Evolutionary conservation across 768 basidiomycete genomes (phyloP).

Genomic region (Mycena sanguinolenta): DNA sequence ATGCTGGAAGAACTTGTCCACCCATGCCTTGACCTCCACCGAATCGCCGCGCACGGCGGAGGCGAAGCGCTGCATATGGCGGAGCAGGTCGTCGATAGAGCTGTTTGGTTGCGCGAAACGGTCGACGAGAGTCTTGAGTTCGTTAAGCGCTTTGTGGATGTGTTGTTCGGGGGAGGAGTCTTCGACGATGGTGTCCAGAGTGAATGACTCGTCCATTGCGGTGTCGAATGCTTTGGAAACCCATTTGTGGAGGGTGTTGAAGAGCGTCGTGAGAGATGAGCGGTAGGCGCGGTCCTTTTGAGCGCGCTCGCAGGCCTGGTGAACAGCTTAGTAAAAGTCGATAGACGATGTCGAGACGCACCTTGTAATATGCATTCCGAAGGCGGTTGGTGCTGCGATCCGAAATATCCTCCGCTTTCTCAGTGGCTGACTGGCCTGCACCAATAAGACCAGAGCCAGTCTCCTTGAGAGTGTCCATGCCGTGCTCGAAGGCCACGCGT

Average conservation of each 20-base stretch:
- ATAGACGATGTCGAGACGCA: conserved; percentile 38
- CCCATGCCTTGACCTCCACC: conserved; percentile 64
- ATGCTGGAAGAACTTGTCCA: conserved; percentile 65
- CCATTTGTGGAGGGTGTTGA: conserved; percentile 70
- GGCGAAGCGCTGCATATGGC: conserved; percentile 57
- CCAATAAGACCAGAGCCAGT: conserved; percentile 71
- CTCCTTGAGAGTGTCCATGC: conserved; percentile 75
- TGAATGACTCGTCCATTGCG: conserved; percentile 57
- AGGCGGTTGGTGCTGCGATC: conserved; percentile 59
- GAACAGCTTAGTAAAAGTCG: not conserved
- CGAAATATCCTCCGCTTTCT: conserved; percentile 57
- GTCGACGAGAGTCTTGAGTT: conserved; percentile 57
- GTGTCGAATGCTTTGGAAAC: conserved; percentile 64
- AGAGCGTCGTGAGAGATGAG: conserved; percentile 67
- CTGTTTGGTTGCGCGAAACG: conserved; percentile 62
- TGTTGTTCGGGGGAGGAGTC: conserved; percentile 29
- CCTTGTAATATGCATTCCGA: conserved; percentile 67
- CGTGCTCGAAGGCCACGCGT: conserved; percentile 71
- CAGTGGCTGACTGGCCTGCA: conserved; percentile 58
- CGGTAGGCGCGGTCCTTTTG: conserved; percentile 73
- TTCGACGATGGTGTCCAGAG: conserved; percentile 48
- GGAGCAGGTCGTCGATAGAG: conserved; percentile 64
- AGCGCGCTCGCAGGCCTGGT: conserved; percentile 74
- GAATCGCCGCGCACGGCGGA: conserved; percentile 65
- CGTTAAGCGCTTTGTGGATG: conserved; percentile 30